These are phyloP conservation scores for Danielozyma ontarioensis DNA, from an alignment of 805 yeast species.

Conservation along the genomic window DNA sequence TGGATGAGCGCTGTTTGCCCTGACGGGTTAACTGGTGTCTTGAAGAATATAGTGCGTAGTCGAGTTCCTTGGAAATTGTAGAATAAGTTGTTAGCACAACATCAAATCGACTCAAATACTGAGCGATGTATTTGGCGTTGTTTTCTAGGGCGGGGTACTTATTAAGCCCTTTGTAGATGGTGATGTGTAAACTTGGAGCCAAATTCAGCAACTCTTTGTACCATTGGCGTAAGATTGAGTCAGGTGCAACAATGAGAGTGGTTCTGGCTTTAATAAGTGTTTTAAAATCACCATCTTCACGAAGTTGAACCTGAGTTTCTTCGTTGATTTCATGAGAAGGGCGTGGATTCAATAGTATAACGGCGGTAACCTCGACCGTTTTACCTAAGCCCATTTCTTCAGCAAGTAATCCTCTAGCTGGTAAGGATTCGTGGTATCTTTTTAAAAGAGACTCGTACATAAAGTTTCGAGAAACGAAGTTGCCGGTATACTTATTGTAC, in stretches of 20 bases:
- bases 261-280: conserved; percentile 52
- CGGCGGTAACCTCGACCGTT: conserved; percentile 76
- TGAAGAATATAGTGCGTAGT: conserved; percentile 71
- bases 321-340: conserved; percentile 27
- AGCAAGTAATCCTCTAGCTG: conserved; percentile 66
- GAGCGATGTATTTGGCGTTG: conserved; percentile 42
- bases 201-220: conserved; percentile 56
- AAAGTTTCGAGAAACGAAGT: conserved; percentile 31
- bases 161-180: conserved; percentile 56
- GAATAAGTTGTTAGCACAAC: conserved; percentile 76
- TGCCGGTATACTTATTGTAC: conserved; percentile 49
- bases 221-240: conserved; percentile 84
- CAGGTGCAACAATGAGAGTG: conserved; percentile 82
- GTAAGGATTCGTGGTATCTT: conserved; percentile 23
- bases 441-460: conserved; percentile 6
- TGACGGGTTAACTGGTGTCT: conserved; percentile 38
- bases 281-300: conserved; percentile 38
- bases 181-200: conserved; percentile 58
- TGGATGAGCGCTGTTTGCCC: background rate
- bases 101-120: conserved; percentile 58
- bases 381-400: conserved; percentile 99
- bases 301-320: conserved; percentile 20
- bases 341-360: conserved; percentile 59
- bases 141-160: conserved; percentile 20
- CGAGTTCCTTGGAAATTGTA: conserved; percentile 68